phyloP scores from a whole-genome alignment of 768 basidiomycete genomes.

The Panus rudis region DNA sequence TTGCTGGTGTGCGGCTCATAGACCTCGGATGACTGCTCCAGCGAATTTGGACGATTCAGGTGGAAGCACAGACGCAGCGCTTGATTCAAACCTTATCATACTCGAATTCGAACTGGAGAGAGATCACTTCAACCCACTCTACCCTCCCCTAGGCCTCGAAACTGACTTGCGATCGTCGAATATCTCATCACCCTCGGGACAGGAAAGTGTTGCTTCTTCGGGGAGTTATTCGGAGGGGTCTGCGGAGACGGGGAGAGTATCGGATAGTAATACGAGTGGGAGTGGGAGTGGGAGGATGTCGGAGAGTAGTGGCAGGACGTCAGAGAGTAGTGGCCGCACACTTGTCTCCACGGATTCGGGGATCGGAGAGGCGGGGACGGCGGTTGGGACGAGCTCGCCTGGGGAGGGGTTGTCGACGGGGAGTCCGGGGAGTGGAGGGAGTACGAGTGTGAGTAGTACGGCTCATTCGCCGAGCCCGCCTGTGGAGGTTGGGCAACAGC shows the following conservation, averaged over 20 bases:
- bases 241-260: too few relatives aligned
- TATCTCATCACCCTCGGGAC: conserved; percentile 22
- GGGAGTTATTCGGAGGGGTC: conserved; percentile 9
- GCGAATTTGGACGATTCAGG: conserved; percentile 9
- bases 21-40: conserved; percentile 30
- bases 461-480: too few relatives aligned
- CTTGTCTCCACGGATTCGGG: conserved; percentile 14
- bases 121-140: conserved; percentile 65
- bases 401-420: too few relatives aligned
- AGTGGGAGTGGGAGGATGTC: too few relatives aligned
- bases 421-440: too few relatives aligned
- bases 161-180: conserved; percentile 14
- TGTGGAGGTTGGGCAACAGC: too few relatives aligned
- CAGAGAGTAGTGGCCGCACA: conserved; percentile 19
- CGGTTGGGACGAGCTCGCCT: too few relatives aligned
- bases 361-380: conserved; percentile 6
- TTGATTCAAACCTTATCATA: conserved; percentile 39
- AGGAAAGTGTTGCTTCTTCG: too few relatives aligned
- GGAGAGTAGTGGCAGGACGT: conserved; percentile 6
- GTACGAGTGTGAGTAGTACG: too few relatives aligned
- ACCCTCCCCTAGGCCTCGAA: conserved; percentile 31
- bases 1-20: conserved; percentile 65
- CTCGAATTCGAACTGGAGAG: conserved; percentile 78
- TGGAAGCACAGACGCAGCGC: conserved; percentile 1
- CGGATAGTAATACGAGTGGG: too few relatives aligned